phyloP scores from a whole-genome alignment of 805 yeast genomes.

The Starmera quercuum region DNA sequence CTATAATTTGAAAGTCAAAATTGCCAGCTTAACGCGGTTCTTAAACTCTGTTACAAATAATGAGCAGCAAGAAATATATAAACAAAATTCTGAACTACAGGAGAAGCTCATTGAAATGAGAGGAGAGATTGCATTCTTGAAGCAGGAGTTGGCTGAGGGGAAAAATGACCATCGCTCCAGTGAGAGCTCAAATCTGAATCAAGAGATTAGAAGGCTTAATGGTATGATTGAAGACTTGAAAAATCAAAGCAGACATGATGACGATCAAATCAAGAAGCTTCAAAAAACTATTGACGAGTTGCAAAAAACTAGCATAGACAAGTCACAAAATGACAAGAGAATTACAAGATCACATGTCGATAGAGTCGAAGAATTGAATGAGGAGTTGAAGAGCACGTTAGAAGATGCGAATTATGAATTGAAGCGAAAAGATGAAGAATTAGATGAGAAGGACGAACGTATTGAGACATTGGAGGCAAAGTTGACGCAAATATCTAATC shows the following conservation, averaged over 20 bases:
- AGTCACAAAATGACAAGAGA: constrained; percentile 1
- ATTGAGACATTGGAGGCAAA: constrained; percentile 5
- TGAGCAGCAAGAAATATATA: constrained; percentile 28
- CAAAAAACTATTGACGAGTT: constrained; percentile 3
- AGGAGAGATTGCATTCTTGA: constrained; percentile 15
- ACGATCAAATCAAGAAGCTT: not conserved
- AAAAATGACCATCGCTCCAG: not conserved
- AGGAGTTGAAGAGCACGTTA: constrained; percentile 15
- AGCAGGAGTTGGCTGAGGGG: constrained; percentile 9
- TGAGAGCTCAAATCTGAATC: constrained; percentile 5
- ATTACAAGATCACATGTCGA: constrained; percentile 7
- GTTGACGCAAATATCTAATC: not conserved
- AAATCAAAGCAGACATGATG: not conserved
- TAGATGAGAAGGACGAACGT: constrained; percentile 10
- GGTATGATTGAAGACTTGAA: not conserved
- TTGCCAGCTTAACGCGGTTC: constrained; percentile 32
- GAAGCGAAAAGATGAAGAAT: constrained; percentile 10
- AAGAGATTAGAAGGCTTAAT: not conserved
- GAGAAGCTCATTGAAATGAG: constrained; percentile 16
- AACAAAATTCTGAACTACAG: constrained; percentile 27
- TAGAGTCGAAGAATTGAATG: constrained; percentile 15
- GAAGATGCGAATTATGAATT: constrained; percentile 12
- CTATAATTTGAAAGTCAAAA: constrained; percentile 34
- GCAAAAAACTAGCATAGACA: constrained; percentile 1
- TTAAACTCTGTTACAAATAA: constrained; percentile 30